Evolutionary conservation across 108 stramenopile species (phyloP).

Genomic region (Hondaea fermentalgiana): DNA sequence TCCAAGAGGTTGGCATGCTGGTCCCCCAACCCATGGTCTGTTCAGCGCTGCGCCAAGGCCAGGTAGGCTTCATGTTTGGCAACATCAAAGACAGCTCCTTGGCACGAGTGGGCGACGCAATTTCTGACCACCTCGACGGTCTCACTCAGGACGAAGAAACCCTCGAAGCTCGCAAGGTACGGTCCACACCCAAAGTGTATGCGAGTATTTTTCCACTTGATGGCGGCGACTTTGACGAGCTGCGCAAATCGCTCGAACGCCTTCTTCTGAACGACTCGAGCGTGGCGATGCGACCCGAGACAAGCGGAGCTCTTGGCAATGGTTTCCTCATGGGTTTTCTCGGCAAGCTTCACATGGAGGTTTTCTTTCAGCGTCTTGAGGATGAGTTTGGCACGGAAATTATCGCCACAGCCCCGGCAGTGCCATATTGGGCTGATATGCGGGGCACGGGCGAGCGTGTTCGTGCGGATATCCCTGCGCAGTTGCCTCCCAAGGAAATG

Average conservation of each 20-base stretch:
- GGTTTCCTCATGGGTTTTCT: constrained; percentile 91
- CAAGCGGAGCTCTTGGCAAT: constrained; percentile 71
- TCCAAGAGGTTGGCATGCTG: constrained; percentile 84
- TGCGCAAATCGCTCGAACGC: constrained; percentile 73
- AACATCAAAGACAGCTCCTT: constrained; percentile 78
- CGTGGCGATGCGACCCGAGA: constrained; percentile 55
- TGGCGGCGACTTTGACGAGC: constrained; percentile 74
- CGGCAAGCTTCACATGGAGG: constrained; percentile 92
- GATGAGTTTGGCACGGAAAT: constrained; percentile 92
- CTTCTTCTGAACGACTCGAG: constrained; percentile 88
- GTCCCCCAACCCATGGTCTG: constrained; percentile 64
- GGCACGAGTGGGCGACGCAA: constrained; percentile 77
- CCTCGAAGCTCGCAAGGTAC: background rate
- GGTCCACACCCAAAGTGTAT: constrained; percentile 76
- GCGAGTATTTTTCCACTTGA: constrained; percentile 90
- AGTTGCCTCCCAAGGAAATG: constrained; percentile 72
- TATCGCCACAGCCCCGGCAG: constrained; percentile 91
- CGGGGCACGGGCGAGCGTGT: constrained; percentile 33
- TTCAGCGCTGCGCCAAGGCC: constrained; percentile 56
- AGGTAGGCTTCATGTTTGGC: constrained; percentile 86
- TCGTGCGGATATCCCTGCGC: constrained; percentile 74
- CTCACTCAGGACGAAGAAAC: background rate
- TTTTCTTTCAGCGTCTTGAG: constrained; percentile 82
- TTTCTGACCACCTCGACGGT: constrained; percentile 53
- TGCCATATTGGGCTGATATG: constrained; percentile 73